Evolutionary conservation across 805 yeast genomes (phyloP), one percentile per base, ranked within the genome.

Genomic region (Candida broadrunensis): DNA sequence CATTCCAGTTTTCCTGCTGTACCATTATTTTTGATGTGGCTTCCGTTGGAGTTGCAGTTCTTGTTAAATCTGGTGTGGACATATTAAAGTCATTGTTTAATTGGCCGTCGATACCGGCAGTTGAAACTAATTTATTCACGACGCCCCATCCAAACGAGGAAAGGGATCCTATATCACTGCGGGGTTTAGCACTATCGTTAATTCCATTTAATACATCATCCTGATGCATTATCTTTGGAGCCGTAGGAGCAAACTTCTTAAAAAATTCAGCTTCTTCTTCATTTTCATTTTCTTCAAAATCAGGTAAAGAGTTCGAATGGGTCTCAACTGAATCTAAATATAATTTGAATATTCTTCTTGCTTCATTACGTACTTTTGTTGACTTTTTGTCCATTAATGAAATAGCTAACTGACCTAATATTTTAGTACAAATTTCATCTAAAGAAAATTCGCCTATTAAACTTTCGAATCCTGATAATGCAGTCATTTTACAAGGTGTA

Each of bases 341-440:
- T 20, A 73, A 42, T 20, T 83, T 81, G 48, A 91, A 81, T 0
- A 88, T 75, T 34, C 71, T 61, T 49, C 78, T 78, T 0, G 97
- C 96, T 53, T 84, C 86, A 0, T 61, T 61, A 44, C 98, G 72
- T 2, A 91, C 90, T 39, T 77, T 75, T 5, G 67, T 63, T 9
- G 88, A 83, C 38, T 59, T 63, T 39, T 73, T 75, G 60, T 93
- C 98, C 55, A 91, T 73, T 41, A 91, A 66, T 1, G 93, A 80
- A 1, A 93, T 86, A 0, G 96, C 89, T 41, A 93, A 76, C 2
- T 88, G 88, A 0, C 96, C 91, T 40, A 93, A 64, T 14, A 90
- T 77, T 56, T 84, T 87, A 18, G 83, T 80, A 42, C 95, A 86
- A 41, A 88, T 83, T 33, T 88, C 83, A 13, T 79, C 85, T 0